Conservation (phyloP, 1,284 basidiomycete genomes). For the Moesziomyces globuligerus region DNA sequence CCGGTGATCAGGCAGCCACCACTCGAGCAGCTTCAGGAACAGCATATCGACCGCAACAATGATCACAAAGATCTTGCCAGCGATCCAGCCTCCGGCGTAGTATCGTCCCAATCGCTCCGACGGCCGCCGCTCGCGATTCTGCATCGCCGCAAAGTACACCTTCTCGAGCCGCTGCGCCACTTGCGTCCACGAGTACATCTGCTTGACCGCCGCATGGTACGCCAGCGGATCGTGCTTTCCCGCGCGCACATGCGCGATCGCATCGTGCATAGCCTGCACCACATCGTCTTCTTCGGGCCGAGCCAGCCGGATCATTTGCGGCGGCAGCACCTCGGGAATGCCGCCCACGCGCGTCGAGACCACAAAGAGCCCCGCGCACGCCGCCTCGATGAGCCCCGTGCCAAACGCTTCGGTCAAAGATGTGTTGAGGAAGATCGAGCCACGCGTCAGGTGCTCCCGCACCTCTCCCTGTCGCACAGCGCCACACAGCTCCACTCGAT, state of each 20-base stretch:
- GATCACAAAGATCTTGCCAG: conserved; percentile 80
- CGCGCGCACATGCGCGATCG: conserved; percentile 76
- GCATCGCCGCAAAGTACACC: conserved; percentile 80
- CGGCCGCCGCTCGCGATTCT: conserved; percentile 37
- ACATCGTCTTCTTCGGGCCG: conserved; percentile 88
- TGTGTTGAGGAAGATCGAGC: conserved; percentile 93
- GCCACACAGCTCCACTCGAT: conserved; percentile 88
- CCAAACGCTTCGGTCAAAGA: conserved; percentile 97
- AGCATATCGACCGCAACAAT: conserved; percentile 83
- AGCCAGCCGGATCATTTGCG: conserved; percentile 93
- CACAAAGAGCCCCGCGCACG: conserved; percentile 91
- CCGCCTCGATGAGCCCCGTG: conserved; percentile 94
- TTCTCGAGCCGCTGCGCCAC: conserved; percentile 82
- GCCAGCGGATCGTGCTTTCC: conserved; percentile 79
- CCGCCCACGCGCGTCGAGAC: conserved; percentile 95
- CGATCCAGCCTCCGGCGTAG: conserved; percentile 77
- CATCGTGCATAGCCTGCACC: conserved; percentile 81
- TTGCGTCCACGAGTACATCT: conserved; percentile 89
- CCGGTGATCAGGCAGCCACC: conserved; percentile 25
- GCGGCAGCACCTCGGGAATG: conserved; percentile 91
- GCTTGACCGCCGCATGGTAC: conserved; percentile 81
- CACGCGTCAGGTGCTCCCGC: conserved; percentile 79
- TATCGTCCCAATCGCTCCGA: conserved; percentile 64
- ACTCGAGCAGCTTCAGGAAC: conserved; percentile 78
- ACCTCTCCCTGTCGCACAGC: conserved; percentile 83